Evolutionary conservation across 352 stramenopile genomes (phyloP).

Genomic region (Pythium aquatile): DNA sequence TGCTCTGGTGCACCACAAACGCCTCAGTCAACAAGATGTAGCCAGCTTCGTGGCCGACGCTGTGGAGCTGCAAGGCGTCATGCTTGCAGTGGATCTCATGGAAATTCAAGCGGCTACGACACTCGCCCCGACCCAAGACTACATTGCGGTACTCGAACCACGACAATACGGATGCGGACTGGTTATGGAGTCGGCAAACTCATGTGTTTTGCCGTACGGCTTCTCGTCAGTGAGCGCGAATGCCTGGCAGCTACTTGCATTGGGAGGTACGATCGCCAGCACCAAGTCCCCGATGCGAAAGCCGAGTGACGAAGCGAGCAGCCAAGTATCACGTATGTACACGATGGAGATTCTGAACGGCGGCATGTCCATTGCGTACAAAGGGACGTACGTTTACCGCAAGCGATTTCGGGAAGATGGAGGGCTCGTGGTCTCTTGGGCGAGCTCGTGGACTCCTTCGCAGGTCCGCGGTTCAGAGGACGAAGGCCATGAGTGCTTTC

Average conservation of each 20-base stretch:
- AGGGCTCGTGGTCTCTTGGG: constrained; percentile 7
- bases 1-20: constrained; percentile 17
- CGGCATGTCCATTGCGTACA: constrained; percentile 2
- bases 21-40: background rate
- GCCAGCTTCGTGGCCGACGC: background rate
- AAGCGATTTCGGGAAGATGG: background rate
- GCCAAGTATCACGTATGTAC: constrained; percentile 1
- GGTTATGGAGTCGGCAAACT: constrained; percentile 5
- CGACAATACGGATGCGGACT: background rate
- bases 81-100: constrained; percentile 13
- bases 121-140: background rate
- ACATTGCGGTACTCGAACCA: background rate
- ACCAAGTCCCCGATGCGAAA: background rate
- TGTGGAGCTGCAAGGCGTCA: constrained; percentile 12
- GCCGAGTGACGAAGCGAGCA: background rate
- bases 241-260: constrained; percentile 8
- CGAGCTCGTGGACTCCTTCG: constrained; percentile 12
- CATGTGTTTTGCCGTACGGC: constrained; percentile 2
- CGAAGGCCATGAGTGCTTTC: constrained; percentile 12
- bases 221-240: constrained; percentile 1
- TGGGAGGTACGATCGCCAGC: background rate
- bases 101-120: constrained; percentile 3
- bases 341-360: constrained; percentile 12
- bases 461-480: background rate
- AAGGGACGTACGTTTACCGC: constrained; percentile 8